Evolutionary conservation across 768 basidiomycete genomes (phyloP).

Genomic region (Hydnum rufescens): DNA sequence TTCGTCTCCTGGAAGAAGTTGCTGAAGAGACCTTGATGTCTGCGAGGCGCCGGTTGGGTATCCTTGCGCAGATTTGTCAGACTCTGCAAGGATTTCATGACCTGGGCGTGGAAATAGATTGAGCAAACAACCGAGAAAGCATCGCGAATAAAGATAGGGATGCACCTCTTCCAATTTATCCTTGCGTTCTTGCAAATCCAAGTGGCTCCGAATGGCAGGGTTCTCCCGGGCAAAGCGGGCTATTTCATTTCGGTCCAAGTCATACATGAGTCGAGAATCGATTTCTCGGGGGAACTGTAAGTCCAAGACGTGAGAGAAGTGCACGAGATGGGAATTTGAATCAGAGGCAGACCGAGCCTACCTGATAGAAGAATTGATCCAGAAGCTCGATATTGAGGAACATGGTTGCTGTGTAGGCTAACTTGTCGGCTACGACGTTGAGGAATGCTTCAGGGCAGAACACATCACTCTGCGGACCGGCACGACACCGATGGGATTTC

Average conservation of each 20-base stretch:
- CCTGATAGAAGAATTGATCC: conserved; percentile 98
- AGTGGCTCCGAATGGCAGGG: conserved; percentile 63
- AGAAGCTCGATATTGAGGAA: conserved; percentile 98
- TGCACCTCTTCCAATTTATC: conserved; percentile 90
- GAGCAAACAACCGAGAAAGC: not conserved
- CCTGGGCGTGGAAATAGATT: conserved; percentile 24
- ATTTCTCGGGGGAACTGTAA: conserved; percentile 89
- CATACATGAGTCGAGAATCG: conserved; percentile 79
- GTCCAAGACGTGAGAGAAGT: not conserved
- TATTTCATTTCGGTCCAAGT: conserved; percentile 81
- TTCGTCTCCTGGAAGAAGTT: conserved; percentile 12
- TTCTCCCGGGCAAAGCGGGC: conserved; percentile 89
- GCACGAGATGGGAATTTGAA: not conserved
- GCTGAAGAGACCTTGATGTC: conserved; percentile 63
- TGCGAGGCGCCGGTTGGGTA: conserved; percentile 47
- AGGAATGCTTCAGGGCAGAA: conserved; percentile 96
- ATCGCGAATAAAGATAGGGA: not conserved
- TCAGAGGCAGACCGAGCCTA: conserved; percentile 21
- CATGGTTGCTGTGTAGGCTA: conserved; percentile 90
- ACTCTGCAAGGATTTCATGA: conserved; percentile 89
- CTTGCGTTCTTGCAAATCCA: conserved; percentile 90
- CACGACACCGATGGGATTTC: conserved; percentile 71
- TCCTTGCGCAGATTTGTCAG: conserved; percentile 77
- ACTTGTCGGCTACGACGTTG: conserved; percentile 88
- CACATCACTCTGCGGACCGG: conserved; percentile 70